These are phyloP conservation scores for Sphaerostilbella broomeana DNA, from an alignment of 2,329 filamentous ascomycete genomes.

Conservation along the genomic window DNA sequence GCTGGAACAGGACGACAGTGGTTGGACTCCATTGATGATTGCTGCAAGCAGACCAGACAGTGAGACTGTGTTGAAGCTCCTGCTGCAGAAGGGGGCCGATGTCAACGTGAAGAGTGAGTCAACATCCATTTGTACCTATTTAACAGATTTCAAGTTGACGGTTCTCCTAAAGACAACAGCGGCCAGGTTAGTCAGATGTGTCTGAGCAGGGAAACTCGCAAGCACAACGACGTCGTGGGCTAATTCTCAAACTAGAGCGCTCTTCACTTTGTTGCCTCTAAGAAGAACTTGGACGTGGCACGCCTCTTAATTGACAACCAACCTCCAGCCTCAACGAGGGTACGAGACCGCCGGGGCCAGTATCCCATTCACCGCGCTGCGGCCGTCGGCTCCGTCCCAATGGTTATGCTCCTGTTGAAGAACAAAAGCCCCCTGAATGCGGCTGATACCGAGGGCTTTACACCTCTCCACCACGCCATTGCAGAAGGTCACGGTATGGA, in stretches of 20 bases:
- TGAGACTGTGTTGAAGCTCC: conserved; percentile 59
- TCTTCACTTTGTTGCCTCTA: conserved; percentile 87
- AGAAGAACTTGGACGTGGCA: conserved; percentile 77
- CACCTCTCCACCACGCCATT: conserved; percentile 81
- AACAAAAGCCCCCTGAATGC: conserved; percentile 76
- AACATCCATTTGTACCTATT: background rate
- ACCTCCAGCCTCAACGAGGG: conserved; percentile 63
- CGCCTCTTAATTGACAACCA: conserved; percentile 68
- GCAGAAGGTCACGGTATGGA: conserved; percentile 64
- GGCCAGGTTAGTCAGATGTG: conserved; percentile 46
- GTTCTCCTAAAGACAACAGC: conserved; percentile 47
- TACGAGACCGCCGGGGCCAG: conserved; percentile 83
- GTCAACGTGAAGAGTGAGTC: conserved; percentile 62
- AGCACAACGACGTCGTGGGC: background rate
- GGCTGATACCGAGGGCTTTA: conserved; percentile 74
- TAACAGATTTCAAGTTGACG: conserved; percentile 1
- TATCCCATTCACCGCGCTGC: conserved; percentile 87
- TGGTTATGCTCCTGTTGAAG: conserved; percentile 72
- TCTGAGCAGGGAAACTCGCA: background rate
- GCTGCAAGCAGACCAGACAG: conserved; percentile 66
- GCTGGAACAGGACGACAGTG: conserved; percentile 56
- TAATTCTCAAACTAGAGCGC: conserved; percentile 54
- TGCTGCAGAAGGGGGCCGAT: conserved; percentile 64
- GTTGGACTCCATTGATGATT: conserved; percentile 84
- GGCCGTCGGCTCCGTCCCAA: conserved; percentile 80